Conservation (phyloP, 2,329 filamentous ascomycete genomes). For the Aspergillus piperis region DNA sequence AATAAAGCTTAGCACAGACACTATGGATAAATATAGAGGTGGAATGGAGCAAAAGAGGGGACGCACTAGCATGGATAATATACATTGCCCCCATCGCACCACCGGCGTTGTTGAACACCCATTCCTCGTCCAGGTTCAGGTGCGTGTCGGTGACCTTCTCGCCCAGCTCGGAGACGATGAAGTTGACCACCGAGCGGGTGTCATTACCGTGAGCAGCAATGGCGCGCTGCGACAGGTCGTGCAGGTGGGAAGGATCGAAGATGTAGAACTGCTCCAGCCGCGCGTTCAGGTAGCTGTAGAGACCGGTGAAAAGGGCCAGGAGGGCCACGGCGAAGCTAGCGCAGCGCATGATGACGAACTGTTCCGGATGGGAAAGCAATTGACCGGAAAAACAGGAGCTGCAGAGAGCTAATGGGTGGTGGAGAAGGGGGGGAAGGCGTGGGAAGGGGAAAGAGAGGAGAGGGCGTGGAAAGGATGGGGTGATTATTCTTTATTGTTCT, state of each 20-base stretch:
- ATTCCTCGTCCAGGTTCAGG: constrained; percentile 73
- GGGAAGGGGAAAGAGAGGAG: neutral
- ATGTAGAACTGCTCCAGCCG: constrained; percentile 65
- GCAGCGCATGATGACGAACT: constrained; percentile 24
- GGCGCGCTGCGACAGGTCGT: constrained; percentile 66
- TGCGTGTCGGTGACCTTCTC: constrained; percentile 50
- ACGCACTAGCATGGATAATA: constrained; percentile 78
- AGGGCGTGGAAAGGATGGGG: neutral
- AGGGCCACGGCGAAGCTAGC: constrained; percentile 37
- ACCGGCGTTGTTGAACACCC: constrained; percentile 90
- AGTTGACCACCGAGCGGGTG: constrained; percentile 67
- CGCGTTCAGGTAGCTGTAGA: constrained; percentile 41
- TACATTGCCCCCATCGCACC: constrained; percentile 93
- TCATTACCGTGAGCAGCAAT: constrained; percentile 72
- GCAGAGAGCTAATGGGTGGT: neutral
- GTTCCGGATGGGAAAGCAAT: neutral
- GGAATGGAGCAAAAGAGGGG: neutral
- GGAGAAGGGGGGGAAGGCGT: neutral
- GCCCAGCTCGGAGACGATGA: constrained; percentile 69
- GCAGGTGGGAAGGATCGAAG: constrained; percentile 68
- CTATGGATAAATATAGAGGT: neutral
- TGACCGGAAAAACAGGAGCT: constrained; percentile 3
- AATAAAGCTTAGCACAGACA: neutral
- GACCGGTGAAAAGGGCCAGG: constrained; percentile 37
- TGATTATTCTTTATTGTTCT: neutral